Evolutionary conservation across 1,284 basidiomycete genomes (phyloP), one percentile per base, ranked within the genome.

Genomic region (Wallemia ichthyophaga): DNA sequence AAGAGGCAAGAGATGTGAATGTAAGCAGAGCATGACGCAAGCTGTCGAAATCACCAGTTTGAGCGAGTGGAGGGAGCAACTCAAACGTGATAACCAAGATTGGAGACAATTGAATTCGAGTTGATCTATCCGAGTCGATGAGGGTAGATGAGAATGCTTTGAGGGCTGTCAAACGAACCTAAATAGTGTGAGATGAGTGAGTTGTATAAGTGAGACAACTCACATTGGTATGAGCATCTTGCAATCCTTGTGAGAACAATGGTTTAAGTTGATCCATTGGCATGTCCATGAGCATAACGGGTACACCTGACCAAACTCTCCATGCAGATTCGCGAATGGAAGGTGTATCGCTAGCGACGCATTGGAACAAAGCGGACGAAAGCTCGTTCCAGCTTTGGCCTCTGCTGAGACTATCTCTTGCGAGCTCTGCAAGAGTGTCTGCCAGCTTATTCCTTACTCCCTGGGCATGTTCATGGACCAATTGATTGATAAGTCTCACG

Each of bases 1-100:
- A 74, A 2, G 76, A 72, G 11, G 81, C 78, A 19, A 88, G 75
- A 0, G 84, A 81, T 0, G 81, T 82, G 32, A 87, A 70, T 0
- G 80, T 76, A 27, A 74, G 71, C 31, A 87, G 72, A 65, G 65
- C 68, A 2, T 64, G 63, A 21, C 64, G 60, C 17, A 69, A 23
- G 21, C 23, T 25, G 27, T 25, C 24, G 19, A 33, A 26, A 31
- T 13, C n/a, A 5, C 13, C 56, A 37, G 53, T 53, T 13, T 17
- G 17, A 15, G 48, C 31, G 32, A 25, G 24, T 7, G 58, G 31
- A 58, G 31, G 58, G 27, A 56, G 55, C 23, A 59, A 32, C 15
- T 37, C 37, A 25, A 62, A 31, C n/a, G 60, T 57, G 32, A 24
- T 23, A 3, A 26, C 56, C 19, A 61, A 28, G 27, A 61, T 37